These are phyloP conservation scores for Tricholoma bakamatsutake DNA, from an alignment of 768 basidiomycete genomes.

Conservation along the genomic window DNA sequence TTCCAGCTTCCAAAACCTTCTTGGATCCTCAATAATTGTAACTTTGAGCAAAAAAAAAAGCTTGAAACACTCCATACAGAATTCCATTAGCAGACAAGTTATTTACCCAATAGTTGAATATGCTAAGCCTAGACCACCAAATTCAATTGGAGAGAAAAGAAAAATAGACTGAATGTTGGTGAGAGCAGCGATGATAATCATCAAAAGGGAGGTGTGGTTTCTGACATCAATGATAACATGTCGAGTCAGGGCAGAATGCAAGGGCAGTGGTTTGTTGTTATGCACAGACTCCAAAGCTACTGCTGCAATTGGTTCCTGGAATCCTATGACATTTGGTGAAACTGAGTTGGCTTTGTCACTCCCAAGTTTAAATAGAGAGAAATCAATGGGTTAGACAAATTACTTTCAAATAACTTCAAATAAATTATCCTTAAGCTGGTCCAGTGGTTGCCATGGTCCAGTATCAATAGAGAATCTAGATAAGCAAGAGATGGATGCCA, in stretches of 20 bases:
- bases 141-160: conserved; percentile 55
- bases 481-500: conserved; percentile 6
- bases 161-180: conserved; percentile 63
- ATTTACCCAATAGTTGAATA: conserved; percentile 60
- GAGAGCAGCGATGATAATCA: conserved; percentile 59
- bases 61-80: conserved; percentile 53
- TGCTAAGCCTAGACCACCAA: conserved; percentile 63
- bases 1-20: no score
- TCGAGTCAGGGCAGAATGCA: conserved; percentile 43
- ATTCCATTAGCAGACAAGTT: conserved; percentile 51
- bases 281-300: neutral
- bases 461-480: neutral
- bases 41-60: no score
- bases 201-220: conserved; percentile 61
- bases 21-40: no score
- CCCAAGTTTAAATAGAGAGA: conserved; percentile 17
- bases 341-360: conserved; percentile 7
- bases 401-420: no score
- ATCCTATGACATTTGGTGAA: neutral
- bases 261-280: conserved; percentile 23
- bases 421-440: no score
- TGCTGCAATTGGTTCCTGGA: neutral
- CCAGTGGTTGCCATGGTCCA: conserved; percentile 40
- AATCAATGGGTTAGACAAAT: conserved; percentile 65
- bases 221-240: conserved; percentile 51